These are phyloP conservation scores for Closterium sp. DNA, from an alignment of 139 green algal species.

Conservation along the genomic window DNA sequence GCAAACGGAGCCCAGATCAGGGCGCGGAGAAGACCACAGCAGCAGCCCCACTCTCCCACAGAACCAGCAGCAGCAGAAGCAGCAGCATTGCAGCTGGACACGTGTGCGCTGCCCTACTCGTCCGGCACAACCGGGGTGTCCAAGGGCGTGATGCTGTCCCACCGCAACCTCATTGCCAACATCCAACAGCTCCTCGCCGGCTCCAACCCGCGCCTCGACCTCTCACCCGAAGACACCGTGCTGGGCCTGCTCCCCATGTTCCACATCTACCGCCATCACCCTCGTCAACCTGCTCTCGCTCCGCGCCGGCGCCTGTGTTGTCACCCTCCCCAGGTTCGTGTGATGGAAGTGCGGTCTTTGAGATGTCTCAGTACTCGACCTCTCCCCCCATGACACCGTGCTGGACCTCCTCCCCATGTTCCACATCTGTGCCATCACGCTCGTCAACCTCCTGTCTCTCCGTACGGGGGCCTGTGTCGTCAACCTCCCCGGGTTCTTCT, in stretches of 20 bases:
- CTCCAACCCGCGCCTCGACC: not conserved
- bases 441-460: too few species aligned
- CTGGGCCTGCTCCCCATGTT: conserved; percentile 49
- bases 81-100: too few species aligned
- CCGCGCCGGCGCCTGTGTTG: not conserved
- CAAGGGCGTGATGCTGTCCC: conserved; percentile 58
- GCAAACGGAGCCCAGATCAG: too few species aligned
- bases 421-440: conserved; percentile 49
- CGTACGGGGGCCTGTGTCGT: not conserved
- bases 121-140: conserved; percentile 49
- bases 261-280: conserved; percentile 53
- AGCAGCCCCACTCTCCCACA: not conserved
- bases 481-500: conserved; percentile 6
- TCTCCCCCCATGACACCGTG: too few species aligned
- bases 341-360: too few species aligned
- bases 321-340: conserved; percentile 37
- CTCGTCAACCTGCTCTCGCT: conserved; percentile 22
- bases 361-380: too few species aligned
- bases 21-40: not conserved
- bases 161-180: conserved; percentile 56
- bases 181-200: conserved; percentile 13
- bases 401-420: conserved; percentile 42
- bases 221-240: not conserved
- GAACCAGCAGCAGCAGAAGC: not conserved
- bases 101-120: conserved; percentile 30